Base-by-base conservation (phyloP, 202 grass and related monocot species). In the Panicum hallii region DNA sequence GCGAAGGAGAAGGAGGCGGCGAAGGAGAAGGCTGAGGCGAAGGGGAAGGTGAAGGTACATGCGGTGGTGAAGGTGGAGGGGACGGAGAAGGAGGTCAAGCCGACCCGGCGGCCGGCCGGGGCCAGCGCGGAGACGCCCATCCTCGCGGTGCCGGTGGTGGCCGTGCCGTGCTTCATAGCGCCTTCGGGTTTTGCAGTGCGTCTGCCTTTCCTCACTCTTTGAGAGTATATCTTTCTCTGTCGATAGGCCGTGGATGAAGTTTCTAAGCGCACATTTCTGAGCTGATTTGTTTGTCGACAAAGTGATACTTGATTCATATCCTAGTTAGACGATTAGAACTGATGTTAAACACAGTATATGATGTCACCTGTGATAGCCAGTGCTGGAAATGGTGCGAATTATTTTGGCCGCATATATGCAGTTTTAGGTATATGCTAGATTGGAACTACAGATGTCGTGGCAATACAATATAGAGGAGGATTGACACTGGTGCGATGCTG, bases 101-200 rank as follows among this genome's bases (percentile, higher is more conserved):
- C 63, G n/a, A 63, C 66, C 61, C 42, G 79, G 32, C 88, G 67
- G 17, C 72, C 66, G 14, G 54, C 67, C 16, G 79, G 61, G 67
- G 56, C 63, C 56, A 79, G 83, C 47, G 17, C 41, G 45, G 87
- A 84, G 9, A 48, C 72, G 32, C 74, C 87, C 78, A 92, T 95
- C 88, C 65, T 90, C 2, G 74, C 91, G 6, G 84, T 85, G 56
- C 91, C 89, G 3, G 74, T 95, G 88, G 77, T 94, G 47, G 90
- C 92, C 36, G 81, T 92, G 56, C 90, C 89, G 1, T 91, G 91
- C 78, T 91, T 96, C 82, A 70, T 92, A 17, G 77, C 91, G 22
- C 36, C 82, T 79, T 79, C 67, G 15, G 79, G 79, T 16, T 88
- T 90, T 61, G 16, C 54, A 69, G 80, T 87, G 38, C 58, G 79